phyloP scores from a whole-genome alignment of 1,284 basidiomycete genomes.

The Boletellus deceptivus region DNA sequence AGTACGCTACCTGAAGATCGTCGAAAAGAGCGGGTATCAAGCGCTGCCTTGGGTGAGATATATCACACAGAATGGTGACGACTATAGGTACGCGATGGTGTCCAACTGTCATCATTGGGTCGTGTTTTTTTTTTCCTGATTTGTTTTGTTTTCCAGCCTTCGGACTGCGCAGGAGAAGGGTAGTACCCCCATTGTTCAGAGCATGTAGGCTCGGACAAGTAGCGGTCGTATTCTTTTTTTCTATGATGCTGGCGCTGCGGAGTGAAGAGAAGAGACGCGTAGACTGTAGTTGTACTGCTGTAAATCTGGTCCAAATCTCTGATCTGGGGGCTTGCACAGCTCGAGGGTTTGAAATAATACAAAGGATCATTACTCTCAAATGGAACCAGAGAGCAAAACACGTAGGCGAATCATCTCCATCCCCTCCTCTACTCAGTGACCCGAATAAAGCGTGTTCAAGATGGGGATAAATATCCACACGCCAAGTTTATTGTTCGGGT shows the following conservation, averaged over 20 bases:
- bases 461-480: neutral
- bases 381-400: neutral
- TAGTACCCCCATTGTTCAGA: slow-evolving; percentile 60
- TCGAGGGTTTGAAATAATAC: neutral
- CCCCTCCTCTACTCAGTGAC: neutral
- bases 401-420: neutral
- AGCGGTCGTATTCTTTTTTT: neutral
- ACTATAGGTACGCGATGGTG: slow-evolving; percentile 70
- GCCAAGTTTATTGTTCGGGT: neutral
- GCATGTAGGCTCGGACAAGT: slow-evolving; percentile 10
- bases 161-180: slow-evolving; percentile 78
- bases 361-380: neutral
- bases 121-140: neutral
- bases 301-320: neutral
- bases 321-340: too few relatives aligned
- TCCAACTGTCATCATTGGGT: neutral
- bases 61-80: slow-evolving; percentile 95
- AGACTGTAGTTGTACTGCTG: neutral
- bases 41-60: slow-evolving; percentile 91
- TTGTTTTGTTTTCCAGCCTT: slow-evolving; percentile 42
- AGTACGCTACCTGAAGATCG: slow-evolving; percentile 95
- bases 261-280: neutral
- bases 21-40: slow-evolving; percentile 97
- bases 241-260: neutral
- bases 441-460: neutral